phyloP scores from a whole-genome alignment of 2,329 filamentous ascomycete species.

The Juglanconis sp. region DNA sequence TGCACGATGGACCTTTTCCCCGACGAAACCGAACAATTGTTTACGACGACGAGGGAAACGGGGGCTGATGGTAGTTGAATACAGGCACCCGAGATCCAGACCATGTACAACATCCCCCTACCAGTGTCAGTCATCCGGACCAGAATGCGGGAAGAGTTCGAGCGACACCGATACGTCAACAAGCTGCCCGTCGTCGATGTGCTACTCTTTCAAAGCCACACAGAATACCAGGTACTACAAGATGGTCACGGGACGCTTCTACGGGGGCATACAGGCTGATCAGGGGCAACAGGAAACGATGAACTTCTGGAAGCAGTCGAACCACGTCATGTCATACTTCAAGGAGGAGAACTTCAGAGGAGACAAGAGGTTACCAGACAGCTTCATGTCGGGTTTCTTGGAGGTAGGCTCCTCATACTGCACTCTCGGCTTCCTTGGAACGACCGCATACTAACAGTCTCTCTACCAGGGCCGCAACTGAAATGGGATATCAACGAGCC shows the following conservation, averaged over 20 bases:
- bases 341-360: conserved; percentile 75
- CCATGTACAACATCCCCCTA: conserved; percentile 91
- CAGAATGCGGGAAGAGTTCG: conserved; percentile 94
- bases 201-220: conserved; percentile 83
- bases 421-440: background rate
- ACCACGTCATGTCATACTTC: conserved; percentile 97
- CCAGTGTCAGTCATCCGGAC: conserved; percentile 85
- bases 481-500: conserved; percentile 25
- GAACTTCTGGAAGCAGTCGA: conserved; percentile 98
- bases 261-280: conserved; percentile 1
- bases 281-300: conserved; percentile 72
- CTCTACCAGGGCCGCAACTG: conserved; percentile 54
- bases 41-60: background rate
- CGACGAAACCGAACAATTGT: background rate
- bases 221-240: conserved; percentile 81
- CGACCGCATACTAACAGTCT: conserved; percentile 20
- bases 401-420: conserved; percentile 61
- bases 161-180: conserved; percentile 89
- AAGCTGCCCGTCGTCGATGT: conserved; percentile 87
- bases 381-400: conserved; percentile 92
- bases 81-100: conserved; percentile 93
- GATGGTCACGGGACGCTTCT: background rate
- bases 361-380: conserved; percentile 74
- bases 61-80: conserved; percentile 8
- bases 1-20: conserved; percentile 1